Base-by-base conservation (phyloP, 768 basidiomycete genomes). In the Butyriboletus loyo region DNA sequence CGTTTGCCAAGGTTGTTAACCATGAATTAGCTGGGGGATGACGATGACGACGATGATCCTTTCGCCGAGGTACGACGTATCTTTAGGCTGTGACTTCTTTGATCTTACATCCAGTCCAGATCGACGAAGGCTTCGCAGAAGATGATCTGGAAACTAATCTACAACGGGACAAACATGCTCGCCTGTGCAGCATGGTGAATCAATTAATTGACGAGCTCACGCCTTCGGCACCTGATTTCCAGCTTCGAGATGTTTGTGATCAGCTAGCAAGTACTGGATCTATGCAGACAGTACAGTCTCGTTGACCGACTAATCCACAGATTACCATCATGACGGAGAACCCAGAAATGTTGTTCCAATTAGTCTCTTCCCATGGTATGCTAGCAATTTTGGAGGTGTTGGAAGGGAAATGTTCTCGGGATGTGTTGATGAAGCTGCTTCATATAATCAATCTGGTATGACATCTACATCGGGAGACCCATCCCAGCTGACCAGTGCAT, bases 331-430 rank as follows among this genome's bases (percentile, higher is more conserved):
- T 95, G 59, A 76, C 80, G 28, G 90, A 91, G 34, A 79, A 84
- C 1, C 87, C 89, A 7, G 93, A 96, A 58, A 89, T 96, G 81
- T 85, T 91, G 61, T 70, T 77, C 21, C 94, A 98, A 57, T 79
- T 99, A 28, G 89, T 98, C 13, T 88, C 88, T 15, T 85, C 88
- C 0, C 97, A 98, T 71, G 97, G 97, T 1, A 89, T 97, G 87
- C 78, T 98, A 10, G 94, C 93, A 0, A 89, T 98, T 54, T 70
- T 98, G 59, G 95, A 98, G 66, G 91, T 97, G 0, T 73, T 99
- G 34, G 96, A 98, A 68, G 84, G 87, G 30, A 84, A 86, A 52
- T 85, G 89, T 55, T 88, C 89, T 28, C 76, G 93, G 54, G 94
- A 98, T 48, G 89, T 94, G 7, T 81, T 87, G 44, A 80, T 91